Percentiles rank a stretch among this genome's conserved stretches.
Conservation (phyloP, 192 early-diverging fungal genomes). For the Coemansia umbellata region DNA sequence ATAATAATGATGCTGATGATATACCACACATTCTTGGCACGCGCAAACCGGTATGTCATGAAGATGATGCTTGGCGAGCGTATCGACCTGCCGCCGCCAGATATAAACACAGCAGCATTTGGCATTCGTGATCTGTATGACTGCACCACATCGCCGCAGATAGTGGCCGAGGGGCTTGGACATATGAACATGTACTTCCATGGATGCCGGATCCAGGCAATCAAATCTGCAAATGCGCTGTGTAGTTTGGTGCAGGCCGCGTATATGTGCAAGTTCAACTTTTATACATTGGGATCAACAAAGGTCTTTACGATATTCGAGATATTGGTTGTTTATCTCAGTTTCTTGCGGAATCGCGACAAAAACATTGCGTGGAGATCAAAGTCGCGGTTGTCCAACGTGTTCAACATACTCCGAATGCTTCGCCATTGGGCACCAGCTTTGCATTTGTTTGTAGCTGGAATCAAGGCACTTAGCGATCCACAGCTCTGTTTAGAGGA, state of each 20-base stretch:
- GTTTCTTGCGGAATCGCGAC: slow-evolving; percentile 33
- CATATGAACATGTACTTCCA: slow-evolving; percentile 44
- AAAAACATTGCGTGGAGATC: slow-evolving; percentile 24
- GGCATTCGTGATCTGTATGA: slow-evolving; percentile 43
- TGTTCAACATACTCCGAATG: slow-evolving; percentile 37
- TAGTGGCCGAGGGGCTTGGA: slow-evolving; percentile 20
- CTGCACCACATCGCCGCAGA: slow-evolving; percentile 9
- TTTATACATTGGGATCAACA: slow-evolving; percentile 37
- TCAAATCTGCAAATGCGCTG: slow-evolving; percentile 30
- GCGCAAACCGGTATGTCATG: slow-evolving; percentile 45
- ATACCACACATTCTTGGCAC: slow-evolving; percentile 41
- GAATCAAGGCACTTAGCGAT: slow-evolving; percentile 33
- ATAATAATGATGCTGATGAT: slow-evolving; percentile 28
- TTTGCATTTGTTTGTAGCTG: slow-evolving; percentile 31
- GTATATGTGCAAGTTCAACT: slow-evolving; percentile 34
- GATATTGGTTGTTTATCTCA: slow-evolving; percentile 19
- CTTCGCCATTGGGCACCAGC: slow-evolving; percentile 41
- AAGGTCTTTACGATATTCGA: slow-evolving; percentile 31
- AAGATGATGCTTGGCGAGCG: slow-evolving; percentile 47
- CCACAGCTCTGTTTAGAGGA: slow-evolving; percentile 24
- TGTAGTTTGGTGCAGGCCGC: slow-evolving; percentile 32
- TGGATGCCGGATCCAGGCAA: slow-evolving; percentile 37
- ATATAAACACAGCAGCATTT: slow-evolving; percentile 32
- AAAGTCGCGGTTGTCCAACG: slow-evolving; percentile 33
- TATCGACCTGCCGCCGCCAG: slow-evolving; percentile 34